These are phyloP conservation scores for Aspergillus fumigatus DNA, from an alignment of 2,329 filamentous ascomycete species.

Conservation along the genomic window DNA sequence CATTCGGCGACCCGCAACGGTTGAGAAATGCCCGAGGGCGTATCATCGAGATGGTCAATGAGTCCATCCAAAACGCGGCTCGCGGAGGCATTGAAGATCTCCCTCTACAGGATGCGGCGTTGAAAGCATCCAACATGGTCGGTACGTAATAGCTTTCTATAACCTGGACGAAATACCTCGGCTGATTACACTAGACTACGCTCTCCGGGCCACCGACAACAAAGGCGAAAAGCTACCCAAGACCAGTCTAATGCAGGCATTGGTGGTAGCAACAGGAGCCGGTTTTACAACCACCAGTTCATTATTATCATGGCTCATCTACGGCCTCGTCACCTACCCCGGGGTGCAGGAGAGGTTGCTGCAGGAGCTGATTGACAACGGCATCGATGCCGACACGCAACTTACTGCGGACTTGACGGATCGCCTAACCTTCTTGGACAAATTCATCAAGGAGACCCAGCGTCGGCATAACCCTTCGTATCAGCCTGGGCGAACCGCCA, in stretches of 20 bases:
- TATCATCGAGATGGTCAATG: conserved; percentile 18
- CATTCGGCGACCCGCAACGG: conserved; percentile 53
- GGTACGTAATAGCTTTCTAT: conserved; percentile 33
- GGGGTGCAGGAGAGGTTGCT: conserved; percentile 54
- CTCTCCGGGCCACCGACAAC: conserved; percentile 48
- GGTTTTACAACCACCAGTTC: conserved; percentile 58
- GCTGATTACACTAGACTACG: conserved; percentile 42
- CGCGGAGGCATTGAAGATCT: conserved; percentile 24
- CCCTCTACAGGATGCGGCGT: conserved; percentile 42
- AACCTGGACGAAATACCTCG: not conserved
- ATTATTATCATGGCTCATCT: conserved; percentile 55
- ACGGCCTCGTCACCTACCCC: conserved; percentile 49
- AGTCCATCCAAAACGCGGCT: conserved; percentile 18
- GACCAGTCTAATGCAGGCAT: conserved; percentile 32
- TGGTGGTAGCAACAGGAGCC: conserved; percentile 52
- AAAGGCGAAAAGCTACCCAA: conserved; percentile 51
- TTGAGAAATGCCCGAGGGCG: conserved; percentile 24
- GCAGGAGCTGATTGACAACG: conserved; percentile 53
- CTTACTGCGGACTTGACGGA: conserved; percentile 47
- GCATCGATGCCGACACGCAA: conserved; percentile 40
- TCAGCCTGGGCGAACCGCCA: conserved; percentile 56
- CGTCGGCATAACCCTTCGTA: conserved; percentile 58
- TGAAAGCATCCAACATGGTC: conserved; percentile 37
- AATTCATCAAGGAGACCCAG: conserved; percentile 55
- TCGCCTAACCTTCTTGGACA: conserved; percentile 42